Base-by-base conservation (phyloP, 2,329 filamentous ascomycete genomes). In the Pyricularia grisea region DNA sequence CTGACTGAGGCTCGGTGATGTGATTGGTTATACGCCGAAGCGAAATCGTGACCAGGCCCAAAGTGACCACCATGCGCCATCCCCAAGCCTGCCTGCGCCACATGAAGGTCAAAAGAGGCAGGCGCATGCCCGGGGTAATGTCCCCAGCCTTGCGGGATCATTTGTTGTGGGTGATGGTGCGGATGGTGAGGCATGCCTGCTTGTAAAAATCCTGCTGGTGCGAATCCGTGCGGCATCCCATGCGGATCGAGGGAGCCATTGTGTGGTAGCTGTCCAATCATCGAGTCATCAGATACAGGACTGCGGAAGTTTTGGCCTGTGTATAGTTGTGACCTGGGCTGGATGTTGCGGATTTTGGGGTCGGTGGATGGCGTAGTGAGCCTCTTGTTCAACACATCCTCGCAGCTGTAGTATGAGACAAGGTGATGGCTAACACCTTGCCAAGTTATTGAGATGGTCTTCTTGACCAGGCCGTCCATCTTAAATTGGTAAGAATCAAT, bases 401-500 rank as follows among this genome's bases (percentile, higher is more conserved):
- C 88, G 12, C 94, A 84, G 63, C 83, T 92, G 81, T 97, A 97
- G 77, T 97, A 97, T 20, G 91, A 94, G 60, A 97, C 93, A 67
- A 97, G 81, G 74, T 97, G 93, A 75, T 97, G 93, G 2, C 88
- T 89, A 2, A 93, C 86, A 2, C 90, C 90, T 30, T 90, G 85
- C 67, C 90, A 88, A 2, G 86, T 88, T 58, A 97, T 87, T 73
- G 90, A 94, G 78, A 97, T 93, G 0, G 93, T 97, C 82, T 97
- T 97, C 84, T 97, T 97, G 71, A 97, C 87, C 60, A 97, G 80
- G 0, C 94, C 93, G 1, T 88, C 86, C 17, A 88, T 83, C 75
- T 95, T 95, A 84, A 97, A 97, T 36, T 89, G 88, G 74, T 97
- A 97, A 0, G 91, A 93, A 78, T 97, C 93, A n/a, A 94, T 87